Evolutionary conservation across 257 asterid species (phyloP), one percentile per base, ranked within the genome.

Genomic region (Knoxia roxburghii): DNA sequence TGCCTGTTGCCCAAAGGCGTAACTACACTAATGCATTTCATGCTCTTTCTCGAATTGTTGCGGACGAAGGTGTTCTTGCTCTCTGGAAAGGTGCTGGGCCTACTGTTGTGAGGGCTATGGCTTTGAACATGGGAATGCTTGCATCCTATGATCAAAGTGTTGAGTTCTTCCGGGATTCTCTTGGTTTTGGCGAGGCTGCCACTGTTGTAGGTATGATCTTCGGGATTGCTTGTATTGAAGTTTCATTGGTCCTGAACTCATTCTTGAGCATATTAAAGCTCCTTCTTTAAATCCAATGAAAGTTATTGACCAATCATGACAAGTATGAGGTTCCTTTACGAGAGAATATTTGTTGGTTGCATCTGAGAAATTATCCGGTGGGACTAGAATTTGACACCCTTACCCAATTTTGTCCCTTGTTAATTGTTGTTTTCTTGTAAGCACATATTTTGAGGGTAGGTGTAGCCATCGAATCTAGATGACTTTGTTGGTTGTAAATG

Each of bases 1-100:
- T 90, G 50, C 97, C 99, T 32, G 62, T 46, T 66, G 89, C 97
- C 59, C 96, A 93, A 69, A 76, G 99, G 18, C 87, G 99, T 5
- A 73, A 93, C 64, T 93, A 93, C 83, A 78, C 86, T 0, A 93
- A 90, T 55, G 99, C 99, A 32, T 81, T 93, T 62, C 89, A 93
- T 15, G 99, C 99, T 9, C 99, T 93, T 40, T 70, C 35, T 33
- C 97, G 95, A 27, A 93, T 93, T 55, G 67, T 29, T 56, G 65
- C 85, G 23, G 97, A 93, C 55, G 99, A 93, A 82, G 99, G 99
- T 50, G 83, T 93, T 6, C 68, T 86, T 73, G 88, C 99, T 1
- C 91, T 90, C 24, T 93, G 99, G 99, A 93, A 93, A 83, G 99
- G 99, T 50, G 97, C 99, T 5, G 97, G 95, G 64, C 99, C 99